A percentile compares a stretch with the other conserved stretches of the same genome.
These are phyloP conservation scores for Aspergillus quadricinctus DNA, from an alignment of 2,329 filamentous ascomycete genomes.

Conservation along the genomic window DNA sequence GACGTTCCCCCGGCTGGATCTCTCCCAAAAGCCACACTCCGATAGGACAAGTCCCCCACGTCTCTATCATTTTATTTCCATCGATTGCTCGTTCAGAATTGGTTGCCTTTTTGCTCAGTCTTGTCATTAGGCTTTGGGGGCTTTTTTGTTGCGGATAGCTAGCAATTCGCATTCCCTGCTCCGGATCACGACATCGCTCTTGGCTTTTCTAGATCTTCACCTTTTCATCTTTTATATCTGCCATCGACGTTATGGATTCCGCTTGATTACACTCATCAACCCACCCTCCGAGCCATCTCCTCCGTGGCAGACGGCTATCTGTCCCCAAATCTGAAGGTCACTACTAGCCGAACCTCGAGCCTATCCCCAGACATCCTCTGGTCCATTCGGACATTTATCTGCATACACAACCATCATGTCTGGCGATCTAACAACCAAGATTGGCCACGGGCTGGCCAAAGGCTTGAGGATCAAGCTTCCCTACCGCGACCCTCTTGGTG, in stretches of 20 bases:
- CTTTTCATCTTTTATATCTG: conserved; percentile 8
- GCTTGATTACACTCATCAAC: conserved; percentile 4
- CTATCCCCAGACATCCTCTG: neutral
- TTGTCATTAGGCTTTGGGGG: conserved; percentile 1
- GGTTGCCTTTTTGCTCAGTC: neutral
- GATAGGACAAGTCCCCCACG: neutral
- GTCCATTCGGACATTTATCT: neutral
- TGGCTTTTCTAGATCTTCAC: conserved; percentile 11
- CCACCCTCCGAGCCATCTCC: neutral
- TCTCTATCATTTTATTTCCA: neutral
- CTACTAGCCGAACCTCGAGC: neutral
- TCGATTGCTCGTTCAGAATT: neutral
- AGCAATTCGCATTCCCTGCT: conserved; percentile 18
- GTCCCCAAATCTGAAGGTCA: neutral
- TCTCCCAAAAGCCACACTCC: neutral
- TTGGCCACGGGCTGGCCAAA: conserved; percentile 73
- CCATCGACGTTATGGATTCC: conserved; percentile 7
- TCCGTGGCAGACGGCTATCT: neutral
- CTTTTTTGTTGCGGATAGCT: conserved; percentile 9
- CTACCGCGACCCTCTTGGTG: conserved; percentile 54
- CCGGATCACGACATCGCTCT: conserved; percentile 28
- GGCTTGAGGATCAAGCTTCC: conserved; percentile 76
- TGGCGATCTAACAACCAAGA: conserved; percentile 45
- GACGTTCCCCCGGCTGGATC: neutral
- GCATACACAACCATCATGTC: conserved; percentile 25